Percentiles rank a stretch among this genome's conserved stretches.
Conservation (phyloP, 805 yeast species). For the Candida takata region DNA sequence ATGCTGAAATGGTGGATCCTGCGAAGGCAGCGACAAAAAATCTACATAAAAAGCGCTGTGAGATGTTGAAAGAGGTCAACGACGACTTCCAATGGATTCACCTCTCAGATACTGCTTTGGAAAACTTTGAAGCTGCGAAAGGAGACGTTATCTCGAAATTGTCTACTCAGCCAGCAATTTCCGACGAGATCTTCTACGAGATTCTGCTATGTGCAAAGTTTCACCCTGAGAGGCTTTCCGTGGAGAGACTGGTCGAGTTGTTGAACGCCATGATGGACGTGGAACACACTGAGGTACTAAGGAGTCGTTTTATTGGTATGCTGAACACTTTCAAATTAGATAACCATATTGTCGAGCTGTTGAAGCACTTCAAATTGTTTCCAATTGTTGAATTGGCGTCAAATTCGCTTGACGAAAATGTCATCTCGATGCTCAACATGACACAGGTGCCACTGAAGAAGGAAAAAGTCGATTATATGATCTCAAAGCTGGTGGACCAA, state of each 20-base stretch:
- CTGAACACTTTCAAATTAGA: slow-evolving; percentile 24
- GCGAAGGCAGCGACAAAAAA: neutral
- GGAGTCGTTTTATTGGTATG: slow-evolving; percentile 25
- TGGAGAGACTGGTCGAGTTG: slow-evolving; percentile 4
- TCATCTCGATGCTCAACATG: slow-evolving; percentile 6
- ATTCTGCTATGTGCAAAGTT: slow-evolving; percentile 16
- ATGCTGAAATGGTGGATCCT: neutral
- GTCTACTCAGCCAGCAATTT: neutral
- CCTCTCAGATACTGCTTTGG: neutral
- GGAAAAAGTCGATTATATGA: slow-evolving; percentile 1
- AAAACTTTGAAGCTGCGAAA: neutral
- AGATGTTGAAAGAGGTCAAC: slow-evolving; percentile 1
- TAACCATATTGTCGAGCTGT: slow-evolving; percentile 18
- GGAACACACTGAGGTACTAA: slow-evolving; percentile 8
- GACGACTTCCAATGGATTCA: slow-evolving; percentile 4
- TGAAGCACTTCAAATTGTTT: slow-evolving; percentile 23
- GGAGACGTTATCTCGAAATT: neutral
- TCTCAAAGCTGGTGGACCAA: slow-evolving; percentile 23
- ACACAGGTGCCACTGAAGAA: neutral
- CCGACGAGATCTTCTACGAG: slow-evolving; percentile 18
- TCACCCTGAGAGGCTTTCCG: slow-evolving; percentile 11
- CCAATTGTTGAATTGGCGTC: slow-evolving; percentile 13
- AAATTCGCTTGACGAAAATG: slow-evolving; percentile 17
- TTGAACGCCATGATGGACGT: slow-evolving; percentile 15
- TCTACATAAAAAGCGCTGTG: slow-evolving; percentile 2